A percentile compares a stretch with the other conserved stretches of the same genome.
Evolutionary conservation across 2,329 filamentous ascomycete species (phyloP).

Genomic region (Trichophyton simii): DNA sequence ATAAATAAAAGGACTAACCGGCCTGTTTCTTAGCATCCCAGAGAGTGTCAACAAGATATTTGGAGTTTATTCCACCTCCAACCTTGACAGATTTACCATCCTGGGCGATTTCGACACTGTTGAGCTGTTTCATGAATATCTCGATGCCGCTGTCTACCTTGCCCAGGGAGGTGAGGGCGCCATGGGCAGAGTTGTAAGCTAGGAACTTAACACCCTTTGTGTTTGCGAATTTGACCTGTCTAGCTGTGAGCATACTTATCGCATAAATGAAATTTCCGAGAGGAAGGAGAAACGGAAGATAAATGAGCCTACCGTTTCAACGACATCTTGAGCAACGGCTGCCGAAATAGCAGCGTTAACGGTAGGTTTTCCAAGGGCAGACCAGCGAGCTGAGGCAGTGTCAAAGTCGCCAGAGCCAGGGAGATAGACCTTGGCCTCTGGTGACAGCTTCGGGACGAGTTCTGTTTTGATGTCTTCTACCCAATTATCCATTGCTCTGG

Average conservation of each 20-base stretch:
- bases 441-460: constrained; percentile 23
- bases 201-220: constrained; percentile 39
- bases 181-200: constrained; percentile 42
- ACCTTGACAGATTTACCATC: constrained; percentile 38
- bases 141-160: constrained; percentile 40
- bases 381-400: constrained; percentile 35
- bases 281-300: neutral
- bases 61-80: constrained; percentile 37
- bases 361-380: constrained; percentile 31
- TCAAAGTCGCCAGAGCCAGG: constrained; percentile 33
- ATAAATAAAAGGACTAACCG: constrained; percentile 19
- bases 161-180: constrained; percentile 38
- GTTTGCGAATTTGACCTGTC: constrained; percentile 39
- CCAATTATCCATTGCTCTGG: neutral
- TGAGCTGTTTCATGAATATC: constrained; percentile 38
- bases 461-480: constrained; percentile 13
- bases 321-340: constrained; percentile 38
- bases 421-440: constrained; percentile 30
- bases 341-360: constrained; percentile 39
- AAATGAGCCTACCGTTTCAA: constrained; percentile 31
- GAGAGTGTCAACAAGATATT: constrained; percentile 36
- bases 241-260: neutral
- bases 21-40: constrained; percentile 43
- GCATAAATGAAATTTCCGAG: too few relatives aligned
- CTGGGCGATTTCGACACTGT: constrained; percentile 30